These are phyloP conservation scores for Aspergillus unguis DNA, from an alignment of 2,329 filamentous ascomycete genomes.

Conservation along the genomic window DNA sequence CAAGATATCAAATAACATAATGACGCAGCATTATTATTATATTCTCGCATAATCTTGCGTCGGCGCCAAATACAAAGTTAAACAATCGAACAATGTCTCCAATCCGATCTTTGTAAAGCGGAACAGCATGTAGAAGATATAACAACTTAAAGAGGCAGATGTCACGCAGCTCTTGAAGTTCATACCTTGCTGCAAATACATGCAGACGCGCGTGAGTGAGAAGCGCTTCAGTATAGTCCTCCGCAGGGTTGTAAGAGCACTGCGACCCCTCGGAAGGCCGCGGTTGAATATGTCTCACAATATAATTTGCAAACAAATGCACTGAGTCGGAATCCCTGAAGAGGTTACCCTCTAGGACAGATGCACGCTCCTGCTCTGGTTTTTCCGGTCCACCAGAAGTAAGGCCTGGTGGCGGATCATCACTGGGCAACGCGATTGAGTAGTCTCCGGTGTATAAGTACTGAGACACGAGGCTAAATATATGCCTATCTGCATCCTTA, in stretches of 20 bases:
- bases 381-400: slow-evolving; percentile 1
- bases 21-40: background rate
- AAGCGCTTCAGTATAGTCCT: background rate
- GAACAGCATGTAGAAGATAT: background rate
- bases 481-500: slow-evolving; percentile 1
- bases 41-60: background rate
- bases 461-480: slow-evolving; percentile 6
- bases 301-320: background rate
- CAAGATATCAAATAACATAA: background rate
- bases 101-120: background rate
- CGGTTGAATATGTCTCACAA: background rate
- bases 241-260: background rate
- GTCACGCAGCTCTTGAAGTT: background rate
- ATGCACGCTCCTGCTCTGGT: background rate
- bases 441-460: slow-evolving; percentile 2
- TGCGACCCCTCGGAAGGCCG: slow-evolving; percentile 1
- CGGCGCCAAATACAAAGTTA: background rate
- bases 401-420: background rate
- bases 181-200: background rate
- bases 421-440: background rate
- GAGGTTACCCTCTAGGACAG: background rate
- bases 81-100: background rate
- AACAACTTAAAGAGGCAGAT: background rate
- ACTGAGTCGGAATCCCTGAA: background rate
- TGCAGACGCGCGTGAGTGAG: background rate